Conservation (phyloP, 768 basidiomycete species). For the Hirschioporus abietinus region DNA sequence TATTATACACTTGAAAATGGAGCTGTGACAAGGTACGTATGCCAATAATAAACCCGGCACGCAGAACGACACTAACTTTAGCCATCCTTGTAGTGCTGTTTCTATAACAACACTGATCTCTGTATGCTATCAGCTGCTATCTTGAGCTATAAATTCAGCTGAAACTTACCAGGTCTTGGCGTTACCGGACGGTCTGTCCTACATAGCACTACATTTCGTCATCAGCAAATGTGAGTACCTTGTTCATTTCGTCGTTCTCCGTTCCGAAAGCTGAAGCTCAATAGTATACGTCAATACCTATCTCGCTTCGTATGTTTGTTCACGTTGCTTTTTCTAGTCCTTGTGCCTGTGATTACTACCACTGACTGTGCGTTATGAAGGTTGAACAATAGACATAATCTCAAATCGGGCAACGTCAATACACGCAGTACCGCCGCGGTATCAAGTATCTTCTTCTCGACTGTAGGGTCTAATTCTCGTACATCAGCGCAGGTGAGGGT, state of each 20-base stretch:
- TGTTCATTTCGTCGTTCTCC: too few species aligned
- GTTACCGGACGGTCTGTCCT: not conserved
- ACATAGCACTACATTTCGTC: not conserved
- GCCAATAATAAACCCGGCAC: not conserved
- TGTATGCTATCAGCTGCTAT: not conserved
- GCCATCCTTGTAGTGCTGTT: not conserved
- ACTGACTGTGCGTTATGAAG: not conserved
- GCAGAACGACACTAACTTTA: not conserved
- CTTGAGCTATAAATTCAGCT: not conserved
- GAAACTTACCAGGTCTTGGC: not conserved
- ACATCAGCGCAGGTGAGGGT: not conserved
- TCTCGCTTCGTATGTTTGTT: not conserved
- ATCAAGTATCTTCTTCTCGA: not conserved
- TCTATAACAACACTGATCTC: not conserved
- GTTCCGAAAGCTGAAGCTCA: too few species aligned
- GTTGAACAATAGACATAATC: not conserved
- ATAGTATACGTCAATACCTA: not conserved
- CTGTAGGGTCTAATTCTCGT: too few species aligned
- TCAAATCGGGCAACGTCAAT: not conserved
- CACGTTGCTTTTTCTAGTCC: not conserved
- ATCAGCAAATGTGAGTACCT: not conserved
- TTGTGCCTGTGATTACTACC: not conserved
- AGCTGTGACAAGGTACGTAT: not conserved
- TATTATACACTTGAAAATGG: not conserved
- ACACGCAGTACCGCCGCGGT: not conserved